Evolutionary conservation across 108 stramenopile genomes (phyloP).

Genomic region (Schizochytrium sp.): DNA sequence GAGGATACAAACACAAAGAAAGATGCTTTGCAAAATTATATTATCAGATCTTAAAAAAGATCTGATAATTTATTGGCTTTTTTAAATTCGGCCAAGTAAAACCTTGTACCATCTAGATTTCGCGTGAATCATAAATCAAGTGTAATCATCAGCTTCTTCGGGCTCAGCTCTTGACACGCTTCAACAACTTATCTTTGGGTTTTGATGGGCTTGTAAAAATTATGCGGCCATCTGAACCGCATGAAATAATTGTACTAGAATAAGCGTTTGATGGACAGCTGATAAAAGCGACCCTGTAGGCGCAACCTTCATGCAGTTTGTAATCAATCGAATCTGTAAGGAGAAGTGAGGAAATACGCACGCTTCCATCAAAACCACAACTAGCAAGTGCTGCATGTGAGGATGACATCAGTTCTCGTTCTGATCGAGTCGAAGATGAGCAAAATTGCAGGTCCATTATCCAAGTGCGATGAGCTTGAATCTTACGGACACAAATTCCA

Average conservation of each 20-base stretch:
- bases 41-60: too few species aligned
- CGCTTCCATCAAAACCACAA: not conserved
- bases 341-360: not conserved
- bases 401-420: not conserved
- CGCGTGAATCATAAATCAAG: too few species aligned
- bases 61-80: too few species aligned
- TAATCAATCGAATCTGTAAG: not conserved
- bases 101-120: too few species aligned
- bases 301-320: not conserved
- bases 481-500: not conserved
- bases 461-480: constrained; percentile 1
- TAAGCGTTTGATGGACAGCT: not conserved
- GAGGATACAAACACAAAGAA: too few species aligned
- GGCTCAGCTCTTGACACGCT: too few species aligned
- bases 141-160: too few species aligned
- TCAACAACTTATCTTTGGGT: too few species aligned
- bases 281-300: not conserved
- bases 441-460: not conserved
- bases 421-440: not conserved
- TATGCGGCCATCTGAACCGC: not conserved
- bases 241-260: not conserved
- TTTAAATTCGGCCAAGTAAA: too few species aligned
- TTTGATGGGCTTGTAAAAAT: too few species aligned
- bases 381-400: not conserved
- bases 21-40: too few species aligned